Conservation (phyloP, 1,139 yeast species). For the Candida frijolesensis region DNA sequence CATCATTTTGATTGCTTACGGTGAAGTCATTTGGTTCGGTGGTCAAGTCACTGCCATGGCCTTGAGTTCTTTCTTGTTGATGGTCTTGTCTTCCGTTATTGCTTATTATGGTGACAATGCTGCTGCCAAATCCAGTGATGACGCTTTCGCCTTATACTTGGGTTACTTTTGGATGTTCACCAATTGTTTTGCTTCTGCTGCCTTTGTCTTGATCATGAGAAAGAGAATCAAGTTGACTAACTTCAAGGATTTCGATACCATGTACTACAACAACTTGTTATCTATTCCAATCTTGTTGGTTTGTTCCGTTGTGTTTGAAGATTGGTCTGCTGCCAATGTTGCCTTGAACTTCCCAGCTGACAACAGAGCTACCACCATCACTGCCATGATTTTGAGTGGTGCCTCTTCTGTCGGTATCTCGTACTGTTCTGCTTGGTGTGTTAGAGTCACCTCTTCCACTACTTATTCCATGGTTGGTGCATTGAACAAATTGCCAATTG, state of each 20-base stretch:
- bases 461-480: conserved; percentile 99
- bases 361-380: conserved; percentile 63
- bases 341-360: conserved; percentile 75
- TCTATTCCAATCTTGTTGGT: conserved; percentile 85
- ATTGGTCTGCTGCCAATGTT: conserved; percentile 86
- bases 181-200: conserved; percentile 92
- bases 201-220: conserved; percentile 92
- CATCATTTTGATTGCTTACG: conserved; percentile 93
- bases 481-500: conserved; percentile 95
- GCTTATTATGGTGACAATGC: conserved; percentile 90
- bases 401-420: conserved; percentile 94
- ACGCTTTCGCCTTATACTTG: conserved; percentile 55
- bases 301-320: conserved; percentile 78
- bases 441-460: conserved; percentile 96
- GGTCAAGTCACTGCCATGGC: conserved; percentile 92
- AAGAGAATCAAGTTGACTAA: conserved; percentile 95
- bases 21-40: conserved; percentile 97
- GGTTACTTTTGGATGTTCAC: conserved; percentile 97
- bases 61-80: conserved; percentile 79
- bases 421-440: conserved; percentile 99
- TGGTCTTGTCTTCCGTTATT: conserved; percentile 91
- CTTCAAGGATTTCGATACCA: conserved; percentile 97
- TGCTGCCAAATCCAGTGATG: conserved; percentile 38
- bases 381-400: conserved; percentile 91
- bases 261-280: conserved; percentile 94